Evolutionary conservation across 495 filamentous ascomycete species (phyloP), one percentile per base, ranked within the genome.

Genomic region (Trypethelium eluteriae): DNA sequence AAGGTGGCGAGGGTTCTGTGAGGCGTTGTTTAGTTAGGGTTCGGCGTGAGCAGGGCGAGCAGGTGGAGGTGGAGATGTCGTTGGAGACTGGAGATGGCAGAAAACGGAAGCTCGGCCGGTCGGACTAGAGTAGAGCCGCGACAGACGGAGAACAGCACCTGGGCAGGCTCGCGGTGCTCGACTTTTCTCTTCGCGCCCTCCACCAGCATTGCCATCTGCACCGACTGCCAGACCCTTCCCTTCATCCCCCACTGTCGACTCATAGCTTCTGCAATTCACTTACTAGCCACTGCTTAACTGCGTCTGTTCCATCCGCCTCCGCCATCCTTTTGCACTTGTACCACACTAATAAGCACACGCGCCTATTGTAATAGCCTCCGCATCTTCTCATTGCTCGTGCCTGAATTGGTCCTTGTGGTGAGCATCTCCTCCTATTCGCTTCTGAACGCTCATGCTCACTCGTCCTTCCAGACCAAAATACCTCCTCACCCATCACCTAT

Each of bases 41-140:
- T 18, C 25, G 49, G 16, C 41, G 7, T 11, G 49, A 53, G 49
- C 49, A 18, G n/a, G 9, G 49, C 5, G 49, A 18, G 7, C 7
- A 18, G 10, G 10, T 5, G 16, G 49, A 11, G 16, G 49, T 5
- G 49, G 5, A 53, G 49, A 25, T 25, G 25, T 25, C 25, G 25
- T 25, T 25, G 25, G 25, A 25, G 25, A 25, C 25, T 25, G 25
- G 25, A 25, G 25, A 25, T 18, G 16, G 49, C 49, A 53, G 16
- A 18, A 36, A 59, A 59, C 53, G 53, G 53, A 59, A 59, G 53
- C 53, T 59, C 53, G 53, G 53, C 49, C 25, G 53, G 25, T 32
- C 18, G 53, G 32, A 59, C 53, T 59, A 5, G 12, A 18, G 11
- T 9, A 14, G 25, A 25, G 25, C 25, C 53, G 53, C 32, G 53